Evolutionary conservation across 2,329 filamentous ascomycete species (phyloP), one percentile per base, ranked within the genome.

Genomic region (Cladosporium sp.): DNA sequence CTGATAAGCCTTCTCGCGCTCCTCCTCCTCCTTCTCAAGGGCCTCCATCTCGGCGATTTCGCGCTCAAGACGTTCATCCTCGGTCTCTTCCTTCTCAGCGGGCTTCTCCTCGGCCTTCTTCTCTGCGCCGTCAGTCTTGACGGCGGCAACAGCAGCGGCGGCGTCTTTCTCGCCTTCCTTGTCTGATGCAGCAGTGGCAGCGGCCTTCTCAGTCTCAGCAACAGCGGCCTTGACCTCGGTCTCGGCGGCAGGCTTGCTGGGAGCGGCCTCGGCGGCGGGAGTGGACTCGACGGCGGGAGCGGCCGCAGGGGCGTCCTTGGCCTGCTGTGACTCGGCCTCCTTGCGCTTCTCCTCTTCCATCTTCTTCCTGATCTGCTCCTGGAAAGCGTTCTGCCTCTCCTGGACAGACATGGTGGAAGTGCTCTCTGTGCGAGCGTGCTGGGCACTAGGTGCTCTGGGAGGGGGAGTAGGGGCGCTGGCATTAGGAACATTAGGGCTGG

Each of bases 371-470:
- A 96, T 89, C 76, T 92, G 89, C 76, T 91, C 88, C 78, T 90
- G 90, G 68, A 84, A 84, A 14, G 80, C 80, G 28, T 75, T 76
- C 71, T 82, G 81, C 68, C 92, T 92, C 79, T 97, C 91, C 76
- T 94, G 78, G 16, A 72, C 90, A 39, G 87, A 86, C 1, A 90
- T 90, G 84, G 95, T 95, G 26, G 83, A 83, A 74, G 83, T 85
- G 78, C 89, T 93, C 60, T 96, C 92, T 18, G 87, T 84, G 49
- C 91, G 89, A 63, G 79, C 80, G 72, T 95, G 91, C 23, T 89
- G 84, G 36, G 79, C 86, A 70, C 87, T 93, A 11, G 86, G 82
- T 2, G 89, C 83, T 74, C 92, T 93, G 26, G 92, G 91, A 14
- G 93, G 92, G 26, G 81, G 81, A 5, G 81, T 83, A 10, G 92